Percentiles rank a stretch among this genome's conserved stretches.
These are phyloP conservation scores for Yamadazyma triangularis DNA, from an alignment of 1,139 yeast species.

Conservation along the genomic window DNA sequence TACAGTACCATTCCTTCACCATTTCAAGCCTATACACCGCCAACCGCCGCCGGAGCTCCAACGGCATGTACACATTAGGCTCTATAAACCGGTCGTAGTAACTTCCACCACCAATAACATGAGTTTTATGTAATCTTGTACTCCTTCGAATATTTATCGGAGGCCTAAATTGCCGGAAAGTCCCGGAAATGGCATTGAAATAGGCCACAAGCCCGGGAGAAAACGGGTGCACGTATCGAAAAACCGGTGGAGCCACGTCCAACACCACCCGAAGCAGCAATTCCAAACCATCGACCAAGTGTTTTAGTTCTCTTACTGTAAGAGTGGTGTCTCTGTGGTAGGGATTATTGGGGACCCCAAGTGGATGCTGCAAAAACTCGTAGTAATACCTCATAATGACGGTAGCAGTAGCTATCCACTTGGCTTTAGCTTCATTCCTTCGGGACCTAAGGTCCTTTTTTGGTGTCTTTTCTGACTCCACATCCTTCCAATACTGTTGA, in stretches of 20 bases:
- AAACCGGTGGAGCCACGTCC: slow-evolving; percentile 1
- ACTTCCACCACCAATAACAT: no score
- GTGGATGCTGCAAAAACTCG: neutral
- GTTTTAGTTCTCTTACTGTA: neutral
- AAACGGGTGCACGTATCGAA: slow-evolving; percentile 2
- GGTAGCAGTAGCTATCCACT: no score
- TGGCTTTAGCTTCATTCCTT: no score
- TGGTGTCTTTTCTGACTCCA: no score
- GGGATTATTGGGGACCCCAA: slow-evolving; percentile 2
- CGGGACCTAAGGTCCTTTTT: no score
- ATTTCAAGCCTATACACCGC: no score
- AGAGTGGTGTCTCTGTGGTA: slow-evolving; percentile 1
- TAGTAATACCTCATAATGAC: no score
- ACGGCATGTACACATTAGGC: neutral
- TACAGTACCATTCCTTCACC: neutral
- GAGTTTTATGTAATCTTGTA: no score
- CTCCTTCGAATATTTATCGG: no score
- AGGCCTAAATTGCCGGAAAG: no score
- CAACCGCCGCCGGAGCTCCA: neutral
- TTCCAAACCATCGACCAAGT: neutral
- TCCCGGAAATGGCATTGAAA: slow-evolving; percentile 2
- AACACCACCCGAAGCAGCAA: neutral
- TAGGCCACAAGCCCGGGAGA: neutral
- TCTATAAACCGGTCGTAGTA: neutral
- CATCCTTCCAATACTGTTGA: no score